These are phyloP conservation scores for Caryopteris hybrid DNA, from an alignment of 305 asterid species.

Conservation along the genomic window DNA sequence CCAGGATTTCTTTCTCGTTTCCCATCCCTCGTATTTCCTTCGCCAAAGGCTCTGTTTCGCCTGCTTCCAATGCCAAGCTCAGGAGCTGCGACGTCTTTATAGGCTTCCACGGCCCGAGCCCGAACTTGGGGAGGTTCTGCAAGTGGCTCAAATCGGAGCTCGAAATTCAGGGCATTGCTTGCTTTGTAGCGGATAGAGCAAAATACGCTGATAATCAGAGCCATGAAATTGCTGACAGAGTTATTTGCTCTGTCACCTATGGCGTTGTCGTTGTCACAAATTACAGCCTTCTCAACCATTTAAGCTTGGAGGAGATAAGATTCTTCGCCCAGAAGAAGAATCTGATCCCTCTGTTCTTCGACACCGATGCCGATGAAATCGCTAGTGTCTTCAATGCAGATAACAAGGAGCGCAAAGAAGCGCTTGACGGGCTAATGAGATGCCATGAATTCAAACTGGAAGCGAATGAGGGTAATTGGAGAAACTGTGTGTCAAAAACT, in stretches of 20 bases:
- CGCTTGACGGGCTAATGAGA: slow-evolving; percentile 63
- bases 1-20: slow-evolving; percentile 78
- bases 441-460: slow-evolving; percentile 57
- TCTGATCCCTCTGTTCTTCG: slow-evolving; percentile 72
- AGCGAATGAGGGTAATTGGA: slow-evolving; percentile 70
- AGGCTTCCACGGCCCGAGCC: slow-evolving; percentile 70
- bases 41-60: slow-evolving; percentile 56
- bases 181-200: slow-evolving; percentile 76
- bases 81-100: slow-evolving; percentile 81
- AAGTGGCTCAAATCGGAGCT: slow-evolving; percentile 89
- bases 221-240: slow-evolving; percentile 83
- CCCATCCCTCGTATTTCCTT: slow-evolving; percentile 63
- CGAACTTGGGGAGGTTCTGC: slow-evolving; percentile 61
- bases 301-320: slow-evolving; percentile 72
- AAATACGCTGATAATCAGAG: slow-evolving; percentile 68
- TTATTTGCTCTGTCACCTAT: slow-evolving; percentile 63
- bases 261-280: slow-evolving; percentile 63
- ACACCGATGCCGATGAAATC: slow-evolving; percentile 41
- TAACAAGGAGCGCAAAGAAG: slow-evolving; percentile 65
- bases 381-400: slow-evolving; percentile 32
- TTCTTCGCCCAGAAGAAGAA: slow-evolving; percentile 91
- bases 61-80: slow-evolving; percentile 71
- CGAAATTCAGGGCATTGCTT: slow-evolving; percentile 84
- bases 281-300: slow-evolving; percentile 46
- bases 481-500: slow-evolving; percentile 60